Evolutionary conservation across 768 basidiomycete species (phyloP).

Genomic region (Atractiella rhizophila): DNA sequence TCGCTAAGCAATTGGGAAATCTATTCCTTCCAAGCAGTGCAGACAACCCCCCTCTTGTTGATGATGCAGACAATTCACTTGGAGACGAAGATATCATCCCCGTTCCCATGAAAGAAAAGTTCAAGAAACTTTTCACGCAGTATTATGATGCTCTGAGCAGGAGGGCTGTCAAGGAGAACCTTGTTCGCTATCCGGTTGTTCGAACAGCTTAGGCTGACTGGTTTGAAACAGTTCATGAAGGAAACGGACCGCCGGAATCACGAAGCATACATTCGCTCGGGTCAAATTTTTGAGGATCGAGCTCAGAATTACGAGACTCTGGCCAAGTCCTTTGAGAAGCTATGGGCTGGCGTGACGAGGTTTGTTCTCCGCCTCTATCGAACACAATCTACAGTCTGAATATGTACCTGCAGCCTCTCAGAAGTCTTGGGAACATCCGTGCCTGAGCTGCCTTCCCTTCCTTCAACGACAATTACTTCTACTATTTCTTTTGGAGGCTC

Average conservation of each 20-base stretch:
- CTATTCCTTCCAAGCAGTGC: constrained; percentile 31
- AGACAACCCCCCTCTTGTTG: background rate
- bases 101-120: constrained; percentile 58
- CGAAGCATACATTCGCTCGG: constrained; percentile 95
- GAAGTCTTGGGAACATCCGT: constrained; percentile 65
- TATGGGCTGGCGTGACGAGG: constrained; percentile 69
- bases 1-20: constrained; percentile 72
- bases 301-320: constrained; percentile 98
- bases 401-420: constrained; percentile 38
- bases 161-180: constrained; percentile 68
- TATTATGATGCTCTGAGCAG: constrained; percentile 81
- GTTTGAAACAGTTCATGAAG: constrained; percentile 46
- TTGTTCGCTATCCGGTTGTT: background rate
- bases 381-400: constrained; percentile 6
- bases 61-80: background rate
- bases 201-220: background rate
- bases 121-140: constrained; percentile 73
- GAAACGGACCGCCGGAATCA: constrained; percentile 91
- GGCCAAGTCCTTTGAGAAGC: constrained; percentile 81
- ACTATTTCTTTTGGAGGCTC: constrained; percentile 6
- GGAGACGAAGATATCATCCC: constrained; percentile 49
- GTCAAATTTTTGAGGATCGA: constrained; percentile 95
- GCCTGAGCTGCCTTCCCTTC: constrained; percentile 55
- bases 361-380: constrained; percentile 18
- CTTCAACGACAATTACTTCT: constrained; percentile 26